Evolutionary conservation across 257 asterid species (phyloP).

Genomic region (Jaltomata sinuosa): DNA sequence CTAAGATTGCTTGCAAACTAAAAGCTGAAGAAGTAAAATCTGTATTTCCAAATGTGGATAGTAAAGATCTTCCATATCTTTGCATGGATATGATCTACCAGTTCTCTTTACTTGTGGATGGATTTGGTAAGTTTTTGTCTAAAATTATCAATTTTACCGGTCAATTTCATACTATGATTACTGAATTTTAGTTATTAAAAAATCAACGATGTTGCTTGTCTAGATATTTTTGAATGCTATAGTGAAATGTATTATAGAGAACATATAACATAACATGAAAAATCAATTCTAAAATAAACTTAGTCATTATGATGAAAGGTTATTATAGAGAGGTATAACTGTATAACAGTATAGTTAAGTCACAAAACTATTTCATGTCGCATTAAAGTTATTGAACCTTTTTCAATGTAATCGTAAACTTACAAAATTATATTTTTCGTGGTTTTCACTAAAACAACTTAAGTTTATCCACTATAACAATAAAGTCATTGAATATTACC

Average conservation of each 20-base stretch:
- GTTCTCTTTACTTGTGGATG: slow-evolving; percentile 38
- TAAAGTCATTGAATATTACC: not conserved
- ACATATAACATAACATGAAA: not conserved
- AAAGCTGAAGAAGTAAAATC: slow-evolving; percentile 4
- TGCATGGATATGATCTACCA: slow-evolving; percentile 50
- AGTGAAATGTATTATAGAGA: not conserved
- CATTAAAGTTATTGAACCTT: too few species aligned
- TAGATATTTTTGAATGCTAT: not conserved
- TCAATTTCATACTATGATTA: not conserved
- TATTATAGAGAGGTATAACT: not conserved
- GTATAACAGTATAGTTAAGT: too few species aligned
- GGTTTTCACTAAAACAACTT: too few species aligned
- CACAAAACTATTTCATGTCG: too few species aligned
- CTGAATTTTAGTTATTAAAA: too few species aligned
- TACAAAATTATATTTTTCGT: too few species aligned
- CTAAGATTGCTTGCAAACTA: slow-evolving; percentile 31
- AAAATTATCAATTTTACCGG: not conserved
- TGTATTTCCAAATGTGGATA: slow-evolving; percentile 7
- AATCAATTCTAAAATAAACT: not conserved
- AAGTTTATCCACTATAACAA: not conserved
- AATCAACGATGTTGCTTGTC: not conserved
- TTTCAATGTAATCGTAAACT: too few species aligned
- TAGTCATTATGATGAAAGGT: not conserved
- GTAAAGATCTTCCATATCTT: slow-evolving; percentile 26
- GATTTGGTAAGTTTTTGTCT: slow-evolving; percentile 23